Base-by-base conservation (phyloP, 1,284 basidiomycete species). In the Cryptococcus neoformans region DNA sequence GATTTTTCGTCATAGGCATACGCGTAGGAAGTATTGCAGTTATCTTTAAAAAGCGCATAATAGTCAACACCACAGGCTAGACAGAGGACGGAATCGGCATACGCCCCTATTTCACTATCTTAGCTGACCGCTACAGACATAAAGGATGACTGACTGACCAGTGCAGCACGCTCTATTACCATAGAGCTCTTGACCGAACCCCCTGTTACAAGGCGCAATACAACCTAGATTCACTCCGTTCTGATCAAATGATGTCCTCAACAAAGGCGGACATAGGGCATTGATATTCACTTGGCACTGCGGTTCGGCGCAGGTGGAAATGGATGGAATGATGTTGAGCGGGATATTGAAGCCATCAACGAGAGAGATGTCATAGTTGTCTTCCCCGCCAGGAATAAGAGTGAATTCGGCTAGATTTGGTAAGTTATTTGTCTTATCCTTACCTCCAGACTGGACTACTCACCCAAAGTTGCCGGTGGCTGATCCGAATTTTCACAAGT, bases 341-440 rank as follows among this genome's bases (percentile, higher is more conserved):
- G 68, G 69, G 38, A 72, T 16, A 55, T 68, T 72, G 62, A 72
- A 72, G 48, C 66, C 69, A 55, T 72, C 69, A 6, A 72, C 69
- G 8, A 72, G 55, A 6, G 66, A 68, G 48, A 69, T 57, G 49
- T 71, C 67, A 52, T 62, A 71, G 54, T 64, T 55, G 54, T 72
- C 69, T 7, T 46, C 45, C 2, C 57, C 59, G 6, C 17, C 12
- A 12, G 52, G 28, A 11, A 28, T 39, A 14, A 69, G 54, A 4
- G 64, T 70, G 54, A 67, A 70, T 57, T 70, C 70, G 59, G 67
- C 70, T 62, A 28, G 39, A 36, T 11, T 47, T 9, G 6, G 17
- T 14, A 39, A 40, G 11, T 11, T 38, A 21, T 16, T n/a, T 9
- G 9, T 16, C 16, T 21, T n/a, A 11, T 21, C 21, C 21, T 21